These are phyloP conservation scores for Saccharomycopsis vini DNA, from an alignment of 805 yeast genomes.

Conservation along the genomic window DNA sequence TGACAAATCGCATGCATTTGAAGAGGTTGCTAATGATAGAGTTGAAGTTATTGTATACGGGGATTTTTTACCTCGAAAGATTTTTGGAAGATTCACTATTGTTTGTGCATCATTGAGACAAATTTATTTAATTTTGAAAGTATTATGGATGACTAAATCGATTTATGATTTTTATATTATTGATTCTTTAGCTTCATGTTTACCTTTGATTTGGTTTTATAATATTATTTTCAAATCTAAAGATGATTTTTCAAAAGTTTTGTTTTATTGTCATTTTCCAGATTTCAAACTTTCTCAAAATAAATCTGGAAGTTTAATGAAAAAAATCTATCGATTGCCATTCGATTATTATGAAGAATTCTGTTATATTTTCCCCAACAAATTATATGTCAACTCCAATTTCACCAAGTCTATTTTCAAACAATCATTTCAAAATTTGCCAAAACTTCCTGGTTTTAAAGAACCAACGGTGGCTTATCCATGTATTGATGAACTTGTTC, in stretches of 20 bases:
- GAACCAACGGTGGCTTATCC: slow-evolving; percentile 34
- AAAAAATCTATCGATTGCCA: slow-evolving; percentile 64
- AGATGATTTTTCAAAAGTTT: slow-evolving; percentile 38
- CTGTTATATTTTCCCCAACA: slow-evolving; percentile 68
- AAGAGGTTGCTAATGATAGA: slow-evolving; percentile 59
- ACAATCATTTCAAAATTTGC: slow-evolving; percentile 45
- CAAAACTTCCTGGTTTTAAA: slow-evolving; percentile 12
- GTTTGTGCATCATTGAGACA: slow-evolving; percentile 81
- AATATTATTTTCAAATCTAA: slow-evolving; percentile 38
- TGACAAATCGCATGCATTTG: slow-evolving; percentile 80
- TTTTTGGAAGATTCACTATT: slow-evolving; percentile 63
- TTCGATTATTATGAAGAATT: slow-evolving; percentile 81
- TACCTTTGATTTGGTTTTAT: slow-evolving; percentile 39
- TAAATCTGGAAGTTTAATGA: slow-evolving; percentile 36
- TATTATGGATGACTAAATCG: slow-evolving; percentile 39
- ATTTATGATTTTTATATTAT: slow-evolving; percentile 68
- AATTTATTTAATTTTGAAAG: slow-evolving; percentile 43
- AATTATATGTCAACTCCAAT: slow-evolving; percentile 76
- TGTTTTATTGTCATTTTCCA: slow-evolving; percentile 96
- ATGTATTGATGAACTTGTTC: slow-evolving; percentile 52
- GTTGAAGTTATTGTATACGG: slow-evolving; percentile 69
- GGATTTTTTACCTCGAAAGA: slow-evolving; percentile 67
- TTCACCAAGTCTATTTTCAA: slow-evolving; percentile 70
- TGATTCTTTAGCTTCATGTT: slow-evolving; percentile 80
- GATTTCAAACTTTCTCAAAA: slow-evolving; percentile 61